Evolutionary conservation across 2,329 filamentous ascomycete genomes (phyloP).

Genomic region (Neospermospora avenae): DNA sequence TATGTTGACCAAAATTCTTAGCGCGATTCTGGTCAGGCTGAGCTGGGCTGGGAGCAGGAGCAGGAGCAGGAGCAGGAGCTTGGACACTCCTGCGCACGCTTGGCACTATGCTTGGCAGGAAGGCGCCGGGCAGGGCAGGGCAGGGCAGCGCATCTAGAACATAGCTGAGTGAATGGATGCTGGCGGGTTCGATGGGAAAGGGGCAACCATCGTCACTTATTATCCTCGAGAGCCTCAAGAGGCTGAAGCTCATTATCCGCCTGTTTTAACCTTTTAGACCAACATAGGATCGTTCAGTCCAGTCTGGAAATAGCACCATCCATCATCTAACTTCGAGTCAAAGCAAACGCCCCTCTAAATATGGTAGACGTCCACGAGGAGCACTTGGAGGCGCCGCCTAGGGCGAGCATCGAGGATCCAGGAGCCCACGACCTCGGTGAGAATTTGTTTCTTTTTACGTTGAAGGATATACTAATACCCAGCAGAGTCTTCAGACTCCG

Average conservation of each 20-base stretch:
- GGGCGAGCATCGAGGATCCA: constrained; percentile 47
- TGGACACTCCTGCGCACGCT: neutral
- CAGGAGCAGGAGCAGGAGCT: neutral
- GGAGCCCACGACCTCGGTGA: constrained; percentile 60
- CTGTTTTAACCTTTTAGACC: neutral
- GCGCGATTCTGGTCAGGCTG: neutral
- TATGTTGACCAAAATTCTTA: constrained; percentile 1
- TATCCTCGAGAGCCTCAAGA: neutral
- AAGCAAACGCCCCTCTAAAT: neutral
- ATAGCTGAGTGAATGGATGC: too few relatives aligned
- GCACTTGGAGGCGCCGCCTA: constrained; percentile 40
- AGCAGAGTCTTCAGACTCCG: constrained; percentile 57
- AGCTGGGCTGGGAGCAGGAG: too few relatives aligned
- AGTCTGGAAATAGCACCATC: neutral
- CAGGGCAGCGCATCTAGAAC: constrained; percentile 2
- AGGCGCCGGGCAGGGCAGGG: neutral
- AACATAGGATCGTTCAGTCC: neutral
- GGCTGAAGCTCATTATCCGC: neutral
- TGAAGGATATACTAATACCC: too few relatives aligned
- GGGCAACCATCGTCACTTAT: neutral
- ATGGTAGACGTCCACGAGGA: constrained; percentile 36
- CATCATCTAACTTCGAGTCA: neutral
- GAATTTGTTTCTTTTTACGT: constrained; percentile 10
- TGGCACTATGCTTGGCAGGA: neutral
- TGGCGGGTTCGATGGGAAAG: neutral